Base-by-base conservation (phyloP, 2,329 filamentous ascomycete genomes). In the Rhexocercosporidium sp. region DNA sequence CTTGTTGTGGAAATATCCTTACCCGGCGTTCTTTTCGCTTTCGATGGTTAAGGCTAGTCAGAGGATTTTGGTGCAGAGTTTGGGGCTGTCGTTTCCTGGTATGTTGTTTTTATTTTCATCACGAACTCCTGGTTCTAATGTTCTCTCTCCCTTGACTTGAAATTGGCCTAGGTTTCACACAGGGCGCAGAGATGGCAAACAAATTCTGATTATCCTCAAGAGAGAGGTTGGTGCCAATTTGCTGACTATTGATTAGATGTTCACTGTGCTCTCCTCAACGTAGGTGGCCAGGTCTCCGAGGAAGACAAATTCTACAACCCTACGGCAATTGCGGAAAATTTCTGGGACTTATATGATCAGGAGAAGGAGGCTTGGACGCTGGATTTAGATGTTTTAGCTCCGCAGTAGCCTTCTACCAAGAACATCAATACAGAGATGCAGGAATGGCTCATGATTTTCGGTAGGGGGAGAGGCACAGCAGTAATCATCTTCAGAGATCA, bases 11-110 rank as follows among this genome's bases (percentile, higher is more conserved):
- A 79, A 80, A 66, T 76, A 82, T 29, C 85, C 85, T 0, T 72
- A 81, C 1, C 81, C 83, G 3, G 74, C 80, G 27, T 75, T 85
- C 0, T 82, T 87, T 22, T 82, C 82, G 0, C 75, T 86, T 6
- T 84, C 82, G 1, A 76, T 85, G 62, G 79, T 79, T 53, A 87
- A 87, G 71, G 82, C 84, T 0, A 80, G 84, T 0, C 84, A 87
- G 77, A 76, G 81, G 20, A 85, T 83, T 49, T 74, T 86, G 71
- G 78, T 84, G 11, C 75, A 82, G 65, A 82, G 78, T 18, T 75
- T 86, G 69, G 71, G 77, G 25, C 75, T 77, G 64, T 79, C 79
- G 9, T 85, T 81, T 64, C 73, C 62, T 27, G 44, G 66, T 65
- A 53, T 41, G 66, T 63, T 41, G 41, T 7, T 18, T 20, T 20